A percentile compares a stretch with the other conserved stretches of the same genome.
These are phyloP conservation scores for Scheffersomyces cryptocercus DNA, from an alignment of 1,139 yeast species.

Conservation along the genomic window DNA sequence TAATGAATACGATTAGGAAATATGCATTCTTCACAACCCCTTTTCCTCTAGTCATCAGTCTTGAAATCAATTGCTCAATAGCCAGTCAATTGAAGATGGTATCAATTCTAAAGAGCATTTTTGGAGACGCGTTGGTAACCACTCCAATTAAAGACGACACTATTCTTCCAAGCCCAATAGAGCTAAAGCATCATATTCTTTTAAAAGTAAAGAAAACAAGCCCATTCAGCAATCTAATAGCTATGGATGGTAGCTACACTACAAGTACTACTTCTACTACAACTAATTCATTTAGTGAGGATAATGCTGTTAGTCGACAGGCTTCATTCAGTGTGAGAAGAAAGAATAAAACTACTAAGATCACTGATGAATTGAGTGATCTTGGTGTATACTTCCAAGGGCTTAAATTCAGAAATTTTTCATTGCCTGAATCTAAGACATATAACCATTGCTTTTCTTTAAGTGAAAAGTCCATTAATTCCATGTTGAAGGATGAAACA, in stretches of 20 bases:
- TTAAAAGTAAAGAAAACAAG: slow-evolving; percentile 73
- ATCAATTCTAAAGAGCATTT: slow-evolving; percentile 48
- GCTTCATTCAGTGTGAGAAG: slow-evolving; percentile 18
- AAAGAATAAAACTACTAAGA: slow-evolving; percentile 23
- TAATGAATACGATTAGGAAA: slow-evolving; percentile 69
- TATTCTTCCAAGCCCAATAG: slow-evolving; percentile 69
- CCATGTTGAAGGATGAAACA: slow-evolving; percentile 62
- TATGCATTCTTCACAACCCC: slow-evolving; percentile 86
- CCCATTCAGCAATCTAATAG: slow-evolving; percentile 12
- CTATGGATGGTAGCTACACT: slow-evolving; percentile 1
- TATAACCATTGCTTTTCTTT: slow-evolving; percentile 84
- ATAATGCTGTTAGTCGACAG: slow-evolving; percentile 20
- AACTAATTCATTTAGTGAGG: slow-evolving; percentile 53
- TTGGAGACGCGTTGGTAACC: slow-evolving; percentile 61
- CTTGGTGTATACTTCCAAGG: slow-evolving; percentile 75
- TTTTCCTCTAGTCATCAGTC: slow-evolving; percentile 81
- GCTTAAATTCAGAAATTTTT: slow-evolving; percentile 74
- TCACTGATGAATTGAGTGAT: slow-evolving; percentile 52
- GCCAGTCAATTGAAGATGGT: slow-evolving; percentile 64
- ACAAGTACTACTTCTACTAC: slow-evolving; percentile 23
- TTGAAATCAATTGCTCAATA: slow-evolving; percentile 77
- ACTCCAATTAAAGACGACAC: slow-evolving; percentile 32
- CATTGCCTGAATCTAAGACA: slow-evolving; percentile 83
- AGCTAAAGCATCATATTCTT: slow-evolving; percentile 66
- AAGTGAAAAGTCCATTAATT: slow-evolving; percentile 67